phyloP scores from a whole-genome alignment of 352 stramenopile genomes.

The Phytopythium oedochilum region DNA sequence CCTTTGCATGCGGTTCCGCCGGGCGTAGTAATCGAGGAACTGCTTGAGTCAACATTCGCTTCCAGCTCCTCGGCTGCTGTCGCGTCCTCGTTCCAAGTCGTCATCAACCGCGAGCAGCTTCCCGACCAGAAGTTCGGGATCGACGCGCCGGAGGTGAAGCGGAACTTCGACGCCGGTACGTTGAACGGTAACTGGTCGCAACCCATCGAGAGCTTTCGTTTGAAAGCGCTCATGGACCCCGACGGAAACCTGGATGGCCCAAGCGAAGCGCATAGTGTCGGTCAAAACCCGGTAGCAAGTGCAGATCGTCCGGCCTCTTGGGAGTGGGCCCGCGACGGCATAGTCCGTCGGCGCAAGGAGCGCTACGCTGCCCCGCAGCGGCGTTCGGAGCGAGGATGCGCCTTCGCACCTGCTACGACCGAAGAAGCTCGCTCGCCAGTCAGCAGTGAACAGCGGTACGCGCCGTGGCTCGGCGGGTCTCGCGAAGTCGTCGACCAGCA shows the following conservation, averaged over 20 bases:
- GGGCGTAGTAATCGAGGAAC: slow-evolving; percentile 55
- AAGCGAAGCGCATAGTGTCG: too few relatives aligned
- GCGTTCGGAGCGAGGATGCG: background rate
- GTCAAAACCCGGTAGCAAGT: background rate
- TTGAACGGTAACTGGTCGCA: background rate
- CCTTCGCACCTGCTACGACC: background rate
- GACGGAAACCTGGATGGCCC: too few relatives aligned
- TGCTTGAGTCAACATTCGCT: slow-evolving; percentile 37
- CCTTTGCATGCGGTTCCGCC: background rate
- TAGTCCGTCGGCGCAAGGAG: background rate
- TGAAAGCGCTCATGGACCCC: too few relatives aligned
- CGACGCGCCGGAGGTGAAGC: background rate
- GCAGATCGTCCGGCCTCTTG: background rate
- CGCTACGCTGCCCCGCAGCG: background rate
- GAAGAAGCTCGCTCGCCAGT: background rate
- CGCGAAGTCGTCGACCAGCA: slow-evolving; percentile 27
- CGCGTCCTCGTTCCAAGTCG: slow-evolving; percentile 17
- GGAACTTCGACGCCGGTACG: background rate
- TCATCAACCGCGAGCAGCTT: slow-evolving; percentile 7
- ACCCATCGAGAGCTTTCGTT: too few relatives aligned
- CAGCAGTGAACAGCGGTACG: background rate
- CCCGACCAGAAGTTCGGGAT: background rate
- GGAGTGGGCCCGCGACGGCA: background rate
- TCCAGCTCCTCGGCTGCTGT: slow-evolving; percentile 12
- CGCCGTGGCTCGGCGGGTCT: slow-evolving; percentile 28